A percentile compares a stretch with the other conserved stretches of the same genome.
phyloP scores from a whole-genome alignment of 148 eudicot species.

The Camellia granthamiana region DNA sequence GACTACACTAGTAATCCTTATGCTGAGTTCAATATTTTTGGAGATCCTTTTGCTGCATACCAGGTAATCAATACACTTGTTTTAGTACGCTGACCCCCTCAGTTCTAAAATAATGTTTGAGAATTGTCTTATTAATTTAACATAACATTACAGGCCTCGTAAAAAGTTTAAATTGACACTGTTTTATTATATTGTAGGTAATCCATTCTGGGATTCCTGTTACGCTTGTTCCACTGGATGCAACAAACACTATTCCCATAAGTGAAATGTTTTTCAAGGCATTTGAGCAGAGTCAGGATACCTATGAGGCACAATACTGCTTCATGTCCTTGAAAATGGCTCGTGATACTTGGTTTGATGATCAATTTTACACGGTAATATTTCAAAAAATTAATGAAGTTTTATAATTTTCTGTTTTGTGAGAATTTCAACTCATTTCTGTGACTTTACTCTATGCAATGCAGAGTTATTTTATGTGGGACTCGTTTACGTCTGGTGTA shows the following conservation, averaged over 20 bases:
- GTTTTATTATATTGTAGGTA: slow-evolving; percentile 41
- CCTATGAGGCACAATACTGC: slow-evolving; percentile 78
- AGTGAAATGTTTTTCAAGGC: slow-evolving; percentile 47
- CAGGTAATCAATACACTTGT: slow-evolving; percentile 39
- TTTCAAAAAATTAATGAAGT: not conserved
- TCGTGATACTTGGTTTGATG: slow-evolving; percentile 64
- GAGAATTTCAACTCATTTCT: not conserved
- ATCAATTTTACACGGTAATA: slow-evolving; percentile 58
- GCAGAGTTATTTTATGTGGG: slow-evolving; percentile 93
- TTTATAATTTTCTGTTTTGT: no score
- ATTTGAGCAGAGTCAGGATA: slow-evolving; percentile 60
- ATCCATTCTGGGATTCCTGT: slow-evolving; percentile 85
- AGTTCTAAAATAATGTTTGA: not conserved
- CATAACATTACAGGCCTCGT: not conserved
- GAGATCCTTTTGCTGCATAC: slow-evolving; percentile 93
- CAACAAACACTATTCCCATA: slow-evolving; percentile 83
- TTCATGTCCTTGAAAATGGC: slow-evolving; percentile 66
- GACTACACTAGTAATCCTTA: slow-evolving; percentile 72
- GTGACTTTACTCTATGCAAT: not conserved
- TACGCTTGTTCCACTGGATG: slow-evolving; percentile 78
- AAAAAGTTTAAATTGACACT: not conserved
- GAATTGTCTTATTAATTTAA: not conserved
- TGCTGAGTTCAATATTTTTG: slow-evolving; percentile 83
- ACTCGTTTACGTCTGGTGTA: slow-evolving; percentile 68
- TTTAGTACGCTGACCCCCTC: not conserved